Base-by-base conservation (phyloP, 2,329 filamentous ascomycete species). In the Penicillium glabrum region DNA sequence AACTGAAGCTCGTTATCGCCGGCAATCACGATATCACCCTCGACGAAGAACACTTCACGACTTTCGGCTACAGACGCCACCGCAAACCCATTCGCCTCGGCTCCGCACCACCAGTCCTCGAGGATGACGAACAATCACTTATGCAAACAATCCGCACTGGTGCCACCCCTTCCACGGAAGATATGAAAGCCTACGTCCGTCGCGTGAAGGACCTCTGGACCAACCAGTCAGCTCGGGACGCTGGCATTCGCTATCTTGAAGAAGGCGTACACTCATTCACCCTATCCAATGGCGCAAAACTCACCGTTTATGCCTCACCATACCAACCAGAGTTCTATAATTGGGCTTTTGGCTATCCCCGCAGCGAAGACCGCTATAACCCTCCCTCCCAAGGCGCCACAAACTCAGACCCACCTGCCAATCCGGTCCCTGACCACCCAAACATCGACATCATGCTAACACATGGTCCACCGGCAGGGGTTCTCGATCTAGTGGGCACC, bases 11-110 rank as follows among this genome's bases (percentile, higher is more conserved):
- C 24, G 80, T 87, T 21, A 86, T 88, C 57, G 80, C 85, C 0
- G 85, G 85, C 0, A 87, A 87, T 64, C 85, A 88, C 69, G 85
- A 87, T 64, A 74, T 85, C 44, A 81, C 79, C 4, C 75, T 87
- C 1, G 84, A 88, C 60, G 72, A 76, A 39, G 68, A 70, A 1
- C 83, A 80, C 66, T 83, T 81, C 62, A 62, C 63, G 3, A 46
- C 50, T 5, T 58, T 64, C n/a, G 70, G 70, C 1, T 63, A 66
- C 45, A 59, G 27, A 26, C 61, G 70, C 19, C 73, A 76, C 53
- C 62, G 63, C 5, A 67, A 56, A 24, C 51, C 52, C 21, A 57
- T 61, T 26, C 44, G 55, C n/a, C 59, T 66, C 14, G 55, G 52
- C 57, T 69, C 55, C n/a, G 57, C 56, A 49, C 52, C 31, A 27